Percentiles rank a stretch among this genome's conserved stretches.
Conservation (phyloP, 208 protist species). For the Leishmania martiniquensis region DNA sequence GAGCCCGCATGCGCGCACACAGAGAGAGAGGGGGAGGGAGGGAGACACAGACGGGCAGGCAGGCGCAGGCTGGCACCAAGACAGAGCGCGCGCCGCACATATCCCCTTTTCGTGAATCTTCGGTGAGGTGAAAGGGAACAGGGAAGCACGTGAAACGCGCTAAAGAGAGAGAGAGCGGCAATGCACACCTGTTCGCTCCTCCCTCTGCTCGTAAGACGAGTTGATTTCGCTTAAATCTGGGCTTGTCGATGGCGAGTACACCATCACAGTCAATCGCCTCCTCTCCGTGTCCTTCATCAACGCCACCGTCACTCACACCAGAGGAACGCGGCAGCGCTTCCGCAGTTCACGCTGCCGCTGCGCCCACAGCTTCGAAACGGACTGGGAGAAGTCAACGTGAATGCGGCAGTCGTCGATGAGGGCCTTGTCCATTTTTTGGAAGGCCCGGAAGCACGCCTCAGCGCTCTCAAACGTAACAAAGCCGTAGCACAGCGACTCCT, state of each 20-base stretch:
- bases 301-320: neutral
- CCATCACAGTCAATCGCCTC: neutral
- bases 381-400: slow-evolving; percentile 98
- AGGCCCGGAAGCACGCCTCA: slow-evolving; percentile 92
- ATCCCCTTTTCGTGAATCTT: neutral
- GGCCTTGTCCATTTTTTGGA: slow-evolving; percentile 98
- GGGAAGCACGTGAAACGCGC: neutral
- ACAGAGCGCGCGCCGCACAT: too few species aligned
- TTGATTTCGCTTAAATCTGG: neutral
- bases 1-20: neutral
- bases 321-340: slow-evolving; percentile 30
- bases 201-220: too few species aligned
- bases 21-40: neutral
- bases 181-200: too few species aligned
- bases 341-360: slow-evolving; percentile 61
- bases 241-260: neutral
- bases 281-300: neutral
- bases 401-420: slow-evolving; percentile 98
- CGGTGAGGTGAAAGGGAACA: neutral
- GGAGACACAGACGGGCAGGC: too few species aligned
- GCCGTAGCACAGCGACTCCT: slow-evolving; percentile 95
- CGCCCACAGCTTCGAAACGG: slow-evolving; percentile 91
- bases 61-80: too few species aligned
- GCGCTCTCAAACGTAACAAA: slow-evolving; percentile 98
- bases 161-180: neutral